Conservation (phyloP, 768 basidiomycete genomes). For the Calocera cornea region DNA sequence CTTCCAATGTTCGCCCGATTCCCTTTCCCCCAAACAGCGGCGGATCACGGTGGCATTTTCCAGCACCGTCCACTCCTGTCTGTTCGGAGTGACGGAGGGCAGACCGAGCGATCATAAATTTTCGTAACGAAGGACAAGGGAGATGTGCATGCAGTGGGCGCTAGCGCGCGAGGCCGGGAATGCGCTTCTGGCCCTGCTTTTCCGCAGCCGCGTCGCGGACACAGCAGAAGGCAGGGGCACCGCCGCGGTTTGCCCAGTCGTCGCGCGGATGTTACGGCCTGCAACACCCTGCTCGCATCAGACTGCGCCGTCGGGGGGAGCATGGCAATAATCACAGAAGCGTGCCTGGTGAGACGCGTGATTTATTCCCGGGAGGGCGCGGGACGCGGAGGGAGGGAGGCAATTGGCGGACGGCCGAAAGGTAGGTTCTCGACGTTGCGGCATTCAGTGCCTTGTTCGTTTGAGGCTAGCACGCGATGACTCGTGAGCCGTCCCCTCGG, state of each 20-base stretch:
- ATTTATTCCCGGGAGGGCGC: neutral
- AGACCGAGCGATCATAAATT: neutral
- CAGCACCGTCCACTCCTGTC: neutral
- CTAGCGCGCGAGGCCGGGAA: neutral
- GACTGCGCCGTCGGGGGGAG: neutral
- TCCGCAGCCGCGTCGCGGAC: neutral
- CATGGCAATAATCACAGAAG: no score
- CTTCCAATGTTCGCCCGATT: no score
- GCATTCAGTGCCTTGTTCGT: no score
- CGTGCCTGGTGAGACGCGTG: no score
- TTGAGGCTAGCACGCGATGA: neutral
- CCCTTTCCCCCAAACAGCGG: neutral
- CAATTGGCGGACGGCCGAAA: neutral
- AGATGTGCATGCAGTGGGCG: neutral
- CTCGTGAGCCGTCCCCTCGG: neutral
- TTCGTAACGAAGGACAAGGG: no score
- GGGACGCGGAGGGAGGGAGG: neutral
- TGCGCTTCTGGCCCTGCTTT: neutral
- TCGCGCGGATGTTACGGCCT: no score
- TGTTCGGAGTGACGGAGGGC: neutral
- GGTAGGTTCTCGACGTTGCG: no score
- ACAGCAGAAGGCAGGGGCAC: neutral
- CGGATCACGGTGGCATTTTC: neutral
- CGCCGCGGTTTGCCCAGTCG: neutral
- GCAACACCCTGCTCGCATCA: neutral